These are phyloP conservation scores for Colletotrichum sp. DNA, from an alignment of 2,329 filamentous ascomycete genomes.

Conservation along the genomic window DNA sequence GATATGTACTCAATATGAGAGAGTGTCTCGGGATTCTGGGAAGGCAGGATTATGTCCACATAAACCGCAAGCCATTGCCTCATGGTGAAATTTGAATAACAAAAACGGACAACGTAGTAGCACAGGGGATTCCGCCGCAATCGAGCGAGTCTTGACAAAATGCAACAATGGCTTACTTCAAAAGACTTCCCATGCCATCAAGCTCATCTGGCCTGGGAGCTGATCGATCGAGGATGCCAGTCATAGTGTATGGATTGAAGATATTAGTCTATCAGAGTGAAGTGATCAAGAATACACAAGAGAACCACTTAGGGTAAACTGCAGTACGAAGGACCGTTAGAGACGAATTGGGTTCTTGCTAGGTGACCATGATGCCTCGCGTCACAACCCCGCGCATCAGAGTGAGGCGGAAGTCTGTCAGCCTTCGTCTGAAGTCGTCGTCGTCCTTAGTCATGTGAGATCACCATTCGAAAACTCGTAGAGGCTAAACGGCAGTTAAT, in stretches of 20 bases:
- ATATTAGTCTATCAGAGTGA: not conserved
- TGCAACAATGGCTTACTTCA: not conserved
- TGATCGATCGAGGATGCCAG: not conserved
- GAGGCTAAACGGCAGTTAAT: not conserved
- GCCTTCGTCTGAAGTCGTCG: not conserved
- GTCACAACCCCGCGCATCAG: not conserved
- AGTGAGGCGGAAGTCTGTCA: not conserved
- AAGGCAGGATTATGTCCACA: not conserved
- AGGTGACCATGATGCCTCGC: not conserved
- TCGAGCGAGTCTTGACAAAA: no score
- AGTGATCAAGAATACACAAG: not conserved
- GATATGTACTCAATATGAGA: not conserved
- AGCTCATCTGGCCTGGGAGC: constrained; percentile 7
- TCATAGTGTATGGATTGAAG: not conserved
- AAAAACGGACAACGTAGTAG: not conserved
- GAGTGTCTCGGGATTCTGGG: not conserved
- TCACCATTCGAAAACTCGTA: not conserved
- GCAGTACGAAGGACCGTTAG: not conserved
- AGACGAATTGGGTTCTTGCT: not conserved
- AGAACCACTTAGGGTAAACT: not conserved
- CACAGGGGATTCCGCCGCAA: no score
- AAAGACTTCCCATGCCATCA: not conserved
- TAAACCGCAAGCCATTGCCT: not conserved
- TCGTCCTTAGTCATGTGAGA: not conserved
- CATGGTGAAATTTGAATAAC: not conserved